A percentile compares a stretch with the other conserved stretches of the same genome.
These are phyloP conservation scores for Penicillium sp. DNA, from an alignment of 2,329 filamentous ascomycete species.

Conservation along the genomic window DNA sequence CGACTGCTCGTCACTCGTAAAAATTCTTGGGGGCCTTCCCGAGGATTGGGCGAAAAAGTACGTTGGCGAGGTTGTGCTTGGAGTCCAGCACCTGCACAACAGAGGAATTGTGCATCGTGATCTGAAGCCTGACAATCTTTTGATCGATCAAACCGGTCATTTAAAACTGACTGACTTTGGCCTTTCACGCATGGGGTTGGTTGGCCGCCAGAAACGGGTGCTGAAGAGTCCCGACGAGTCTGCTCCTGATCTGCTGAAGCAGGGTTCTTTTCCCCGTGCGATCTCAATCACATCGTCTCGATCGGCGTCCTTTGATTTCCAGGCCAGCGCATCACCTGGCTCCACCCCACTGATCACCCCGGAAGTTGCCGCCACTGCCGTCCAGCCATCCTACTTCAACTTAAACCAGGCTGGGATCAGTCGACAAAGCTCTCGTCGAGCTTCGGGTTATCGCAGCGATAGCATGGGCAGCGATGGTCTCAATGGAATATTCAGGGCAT, in stretches of 20 bases:
- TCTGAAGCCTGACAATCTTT: slow-evolving; percentile 91
- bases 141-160: slow-evolving; percentile 96
- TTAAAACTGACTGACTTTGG: slow-evolving; percentile 97
- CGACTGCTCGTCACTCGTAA: slow-evolving; percentile 94
- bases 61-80: slow-evolving; percentile 90
- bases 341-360: slow-evolving; percentile 85
- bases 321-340: slow-evolving; percentile 72
- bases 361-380: slow-evolving; percentile 62
- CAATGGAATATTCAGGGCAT: slow-evolving; percentile 73
- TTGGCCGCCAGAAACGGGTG: slow-evolving; percentile 92
- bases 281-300: slow-evolving; percentile 84
- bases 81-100: slow-evolving; percentile 91
- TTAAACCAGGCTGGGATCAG: slow-evolving; percentile 52
- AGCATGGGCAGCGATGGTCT: slow-evolving; percentile 86
- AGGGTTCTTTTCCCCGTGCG: slow-evolving; percentile 82
- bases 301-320: slow-evolving; percentile 88
- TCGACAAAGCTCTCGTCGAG: slow-evolving; percentile 61
- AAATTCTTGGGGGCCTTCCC: slow-evolving; percentile 82
- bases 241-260: slow-evolving; percentile 88
- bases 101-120: slow-evolving; percentile 95
- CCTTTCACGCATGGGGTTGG: slow-evolving; percentile 91
- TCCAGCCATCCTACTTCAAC: slow-evolving; percentile 90
- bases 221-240: slow-evolving; percentile 73
- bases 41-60: slow-evolving; percentile 99
- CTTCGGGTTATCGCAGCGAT: slow-evolving; percentile 83